Evolutionary conservation across 2,329 filamentous ascomycete species (phyloP), one percentile per base, ranked within the genome.

Genomic region (Hypoxylon sp.): DNA sequence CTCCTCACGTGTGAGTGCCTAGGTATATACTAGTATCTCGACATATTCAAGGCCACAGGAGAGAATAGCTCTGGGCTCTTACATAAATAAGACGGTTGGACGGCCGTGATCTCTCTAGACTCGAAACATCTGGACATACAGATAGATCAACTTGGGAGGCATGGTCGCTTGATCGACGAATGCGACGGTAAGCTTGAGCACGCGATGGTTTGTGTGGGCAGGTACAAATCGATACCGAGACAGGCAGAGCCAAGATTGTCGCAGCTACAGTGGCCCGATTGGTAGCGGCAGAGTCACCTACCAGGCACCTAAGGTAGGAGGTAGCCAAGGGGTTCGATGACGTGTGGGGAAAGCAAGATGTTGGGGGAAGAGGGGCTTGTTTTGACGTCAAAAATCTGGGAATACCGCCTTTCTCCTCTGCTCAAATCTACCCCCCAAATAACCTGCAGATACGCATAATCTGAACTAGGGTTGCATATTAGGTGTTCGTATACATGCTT

Each of bases 381-480:
- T 59, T 65, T 65, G 65, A 65, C 63, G 58, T 67, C 63, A 63
- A 66, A n/a, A 52, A 15, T 45, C 20, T 20, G 17, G 23, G 40
- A 55, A 37, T 48, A 24, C 47, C 23, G 37, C 20, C 26, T 29
- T 23, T 50, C 15, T 38, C 49, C 15, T 46, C 18, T n/a, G 13
- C 17, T 13, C 29, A 13, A 33, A 33, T n/a, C 29, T 4, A 33
- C 11, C 5, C 29, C 29, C n/a, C n/a, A n/a, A n/a, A n/a, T n/a
- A n/a, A n/a, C n/a, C n/a, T n/a, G n/a, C n/a, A n/a, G n/a, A n/a
- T n/a, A n/a, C n/a, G n/a, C n/a, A n/a, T n/a, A n/a, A 23, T 21
- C 20, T 23, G 26, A 48, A 48, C 42, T 41, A 41, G n/a, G n/a
- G n/a, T n/a, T n/a, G n/a, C n/a, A n/a, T n/a, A n/a, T n/a, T n/a